Conservation (phyloP, 202 grass and related monocot species). For the Alloteropsis angusta region DNA sequence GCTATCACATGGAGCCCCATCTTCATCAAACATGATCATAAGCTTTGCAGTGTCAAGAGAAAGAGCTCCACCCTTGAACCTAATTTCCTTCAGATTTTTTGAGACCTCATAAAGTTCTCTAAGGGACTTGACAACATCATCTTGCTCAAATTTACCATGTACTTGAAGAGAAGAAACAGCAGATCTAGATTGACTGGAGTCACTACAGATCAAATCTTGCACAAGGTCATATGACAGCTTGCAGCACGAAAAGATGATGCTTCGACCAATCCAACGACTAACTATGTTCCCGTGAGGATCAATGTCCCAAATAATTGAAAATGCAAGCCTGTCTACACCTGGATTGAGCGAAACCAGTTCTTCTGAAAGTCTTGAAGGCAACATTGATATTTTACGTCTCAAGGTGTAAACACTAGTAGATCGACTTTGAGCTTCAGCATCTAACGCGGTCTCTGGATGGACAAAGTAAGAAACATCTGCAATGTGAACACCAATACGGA, state of each 20-base stretch:
- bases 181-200: slow-evolving; percentile 26
- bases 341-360: slow-evolving; percentile 65
- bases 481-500: slow-evolving; percentile 86
- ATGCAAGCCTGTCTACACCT: slow-evolving; percentile 69
- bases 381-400: slow-evolving; percentile 65
- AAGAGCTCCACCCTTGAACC: slow-evolving; percentile 81
- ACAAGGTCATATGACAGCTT: slow-evolving; percentile 80
- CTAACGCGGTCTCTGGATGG: slow-evolving; percentile 63
- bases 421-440: slow-evolving; percentile 73
- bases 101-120: slow-evolving; percentile 53
- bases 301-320: slow-evolving; percentile 94
- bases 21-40: slow-evolving; percentile 79
- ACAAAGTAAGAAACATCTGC: slow-evolving; percentile 95
- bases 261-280: slow-evolving; percentile 78
- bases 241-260: slow-evolving; percentile 80
- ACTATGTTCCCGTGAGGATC: slow-evolving; percentile 70
- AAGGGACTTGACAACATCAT: slow-evolving; percentile 63
- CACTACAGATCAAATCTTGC: slow-evolving; percentile 53
- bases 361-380: slow-evolving; percentile 71
- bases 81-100: slow-evolving; percentile 70
- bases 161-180: slow-evolving; percentile 45
- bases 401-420: slow-evolving; percentile 93
- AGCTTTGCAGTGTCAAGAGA: slow-evolving; percentile 75
- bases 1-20: slow-evolving; percentile 67
- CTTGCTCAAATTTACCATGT: slow-evolving; percentile 51